Conservation (phyloP, 352 stramenopile species). For the Pythium aphanidermatum region DNA sequence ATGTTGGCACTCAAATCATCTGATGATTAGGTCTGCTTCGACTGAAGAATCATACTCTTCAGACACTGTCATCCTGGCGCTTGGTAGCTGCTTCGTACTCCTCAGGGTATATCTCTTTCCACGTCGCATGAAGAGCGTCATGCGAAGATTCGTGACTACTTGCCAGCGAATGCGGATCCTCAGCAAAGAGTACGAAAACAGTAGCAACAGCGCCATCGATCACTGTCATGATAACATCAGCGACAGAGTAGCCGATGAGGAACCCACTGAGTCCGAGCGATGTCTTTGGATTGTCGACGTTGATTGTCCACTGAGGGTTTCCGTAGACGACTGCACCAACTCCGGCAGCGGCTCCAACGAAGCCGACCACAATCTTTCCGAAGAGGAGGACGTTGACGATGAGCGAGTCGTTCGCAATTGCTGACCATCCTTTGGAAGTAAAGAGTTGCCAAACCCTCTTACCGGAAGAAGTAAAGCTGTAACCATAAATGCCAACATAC, state of each 20-base stretch:
- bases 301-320: conserved; percentile 33
- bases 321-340: conserved; percentile 31
- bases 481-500: conserved; percentile 71
- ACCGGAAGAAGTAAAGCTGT: conserved; percentile 42
- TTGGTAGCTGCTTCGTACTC: conserved; percentile 41
- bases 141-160: conserved; percentile 31
- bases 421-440: conserved; percentile 43
- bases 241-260: conserved; percentile 42
- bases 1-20: not conserved
- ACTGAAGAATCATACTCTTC: not conserved
- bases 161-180: conserved; percentile 37
- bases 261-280: conserved; percentile 43
- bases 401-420: conserved; percentile 68
- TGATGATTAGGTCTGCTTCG: too few relatives aligned
- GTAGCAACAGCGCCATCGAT: conserved; percentile 43
- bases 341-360: conserved; percentile 38
- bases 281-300: conserved; percentile 35
- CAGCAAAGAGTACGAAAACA: conserved; percentile 48
- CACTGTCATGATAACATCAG: conserved; percentile 45
- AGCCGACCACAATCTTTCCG: conserved; percentile 50
- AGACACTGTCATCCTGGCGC: conserved; percentile 28
- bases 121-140: conserved; percentile 32
- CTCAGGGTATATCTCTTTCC: conserved; percentile 45
- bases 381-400: conserved; percentile 56
- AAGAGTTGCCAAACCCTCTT: conserved; percentile 54